A percentile compares a stretch with the other conserved stretches of the same genome.
Evolutionary conservation across 164 flowering plant genomes (phyloP).

Genomic region (Hamamelis virginiana): DNA sequence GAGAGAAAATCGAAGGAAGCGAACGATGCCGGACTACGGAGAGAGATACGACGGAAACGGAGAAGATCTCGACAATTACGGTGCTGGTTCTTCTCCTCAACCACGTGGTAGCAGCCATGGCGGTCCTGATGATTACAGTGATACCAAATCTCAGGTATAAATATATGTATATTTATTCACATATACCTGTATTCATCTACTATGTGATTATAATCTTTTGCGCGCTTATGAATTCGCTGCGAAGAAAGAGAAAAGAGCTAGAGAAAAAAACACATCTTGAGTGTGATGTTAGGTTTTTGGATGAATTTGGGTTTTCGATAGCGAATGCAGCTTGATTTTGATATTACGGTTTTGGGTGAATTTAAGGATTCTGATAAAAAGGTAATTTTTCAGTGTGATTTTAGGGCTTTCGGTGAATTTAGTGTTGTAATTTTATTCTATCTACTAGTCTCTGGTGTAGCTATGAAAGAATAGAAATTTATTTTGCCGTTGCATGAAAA

Average conservation of each 20-base stretch:
- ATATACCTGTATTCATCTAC: neutral
- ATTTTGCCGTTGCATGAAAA: too few relatives aligned
- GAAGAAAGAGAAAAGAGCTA: neutral
- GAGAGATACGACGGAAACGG: conserved; percentile 63
- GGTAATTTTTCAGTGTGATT: neutral
- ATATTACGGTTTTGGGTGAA: neutral
- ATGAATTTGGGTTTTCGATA: neutral
- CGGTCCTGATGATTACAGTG: conserved; percentile 34
- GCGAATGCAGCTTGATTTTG: neutral
- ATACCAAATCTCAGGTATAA: conserved; percentile 50
- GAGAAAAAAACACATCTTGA: neutral
- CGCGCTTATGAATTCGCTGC: too few relatives aligned
- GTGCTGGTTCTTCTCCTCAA: conserved; percentile 39
- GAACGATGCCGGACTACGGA: conserved; percentile 51
- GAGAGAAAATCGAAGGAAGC: neutral
- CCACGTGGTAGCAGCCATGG: conserved; percentile 28
- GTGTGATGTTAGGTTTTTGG: neutral
- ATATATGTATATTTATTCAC: neutral
- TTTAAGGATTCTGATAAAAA: neutral
- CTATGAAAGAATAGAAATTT: too few relatives aligned
- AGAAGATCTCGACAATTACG: conserved; percentile 33
- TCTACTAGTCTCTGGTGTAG: too few relatives aligned
- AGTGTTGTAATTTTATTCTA: neutral
- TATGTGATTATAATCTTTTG: neutral
- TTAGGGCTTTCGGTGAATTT: neutral